These are phyloP conservation scores for Colletotrichum somersetense DNA, from an alignment of 2,329 filamentous ascomycete genomes.

Conservation along the genomic window DNA sequence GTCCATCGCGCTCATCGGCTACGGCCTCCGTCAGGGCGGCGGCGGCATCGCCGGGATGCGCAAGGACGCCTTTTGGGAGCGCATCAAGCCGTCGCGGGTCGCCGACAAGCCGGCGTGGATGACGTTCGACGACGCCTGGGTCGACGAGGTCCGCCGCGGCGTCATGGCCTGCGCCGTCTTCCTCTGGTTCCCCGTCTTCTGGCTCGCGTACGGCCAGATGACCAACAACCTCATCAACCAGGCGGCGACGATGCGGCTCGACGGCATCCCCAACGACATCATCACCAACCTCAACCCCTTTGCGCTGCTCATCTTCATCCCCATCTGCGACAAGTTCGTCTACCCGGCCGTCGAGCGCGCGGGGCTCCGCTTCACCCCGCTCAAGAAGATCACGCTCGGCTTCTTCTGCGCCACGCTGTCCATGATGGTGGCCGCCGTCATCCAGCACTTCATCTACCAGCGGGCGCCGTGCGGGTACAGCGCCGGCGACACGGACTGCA, in stretches of 20 bases:
- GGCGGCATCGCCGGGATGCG: slow-evolving; percentile 58
- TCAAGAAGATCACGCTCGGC: slow-evolving; percentile 69
- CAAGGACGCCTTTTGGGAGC: slow-evolving; percentile 63
- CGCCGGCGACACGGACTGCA: slow-evolving; percentile 57
- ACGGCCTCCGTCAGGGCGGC: slow-evolving; percentile 24
- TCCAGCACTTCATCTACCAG: slow-evolving; percentile 65
- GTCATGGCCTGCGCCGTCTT: slow-evolving; percentile 68
- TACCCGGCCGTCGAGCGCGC: slow-evolving; percentile 69
- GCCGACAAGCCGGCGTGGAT: slow-evolving; percentile 63
- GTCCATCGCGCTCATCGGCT: slow-evolving; percentile 52
- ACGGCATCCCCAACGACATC: slow-evolving; percentile 38
- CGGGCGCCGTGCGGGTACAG: slow-evolving; percentile 63
- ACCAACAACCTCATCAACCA: slow-evolving; percentile 40
- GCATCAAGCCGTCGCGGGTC: slow-evolving; percentile 58
- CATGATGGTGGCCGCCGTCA: slow-evolving; percentile 52
- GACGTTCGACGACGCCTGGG: slow-evolving; percentile 75
- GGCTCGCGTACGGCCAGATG: slow-evolving; percentile 39
- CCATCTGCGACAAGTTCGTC: slow-evolving; percentile 71
- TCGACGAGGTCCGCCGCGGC: slow-evolving; percentile 71
- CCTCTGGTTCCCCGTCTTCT: slow-evolving; percentile 50
- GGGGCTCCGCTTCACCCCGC: slow-evolving; percentile 70
- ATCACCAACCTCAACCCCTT: slow-evolving; percentile 54
- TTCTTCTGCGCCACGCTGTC: slow-evolving; percentile 46
- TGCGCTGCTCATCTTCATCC: slow-evolving; percentile 79
- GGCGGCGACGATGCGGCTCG: slow-evolving; percentile 36